A percentile compares a stretch with the other conserved stretches of the same genome.
phyloP scores from a whole-genome alignment of 441 rosid genomes.

The Dalechampia spathulata region DNA sequence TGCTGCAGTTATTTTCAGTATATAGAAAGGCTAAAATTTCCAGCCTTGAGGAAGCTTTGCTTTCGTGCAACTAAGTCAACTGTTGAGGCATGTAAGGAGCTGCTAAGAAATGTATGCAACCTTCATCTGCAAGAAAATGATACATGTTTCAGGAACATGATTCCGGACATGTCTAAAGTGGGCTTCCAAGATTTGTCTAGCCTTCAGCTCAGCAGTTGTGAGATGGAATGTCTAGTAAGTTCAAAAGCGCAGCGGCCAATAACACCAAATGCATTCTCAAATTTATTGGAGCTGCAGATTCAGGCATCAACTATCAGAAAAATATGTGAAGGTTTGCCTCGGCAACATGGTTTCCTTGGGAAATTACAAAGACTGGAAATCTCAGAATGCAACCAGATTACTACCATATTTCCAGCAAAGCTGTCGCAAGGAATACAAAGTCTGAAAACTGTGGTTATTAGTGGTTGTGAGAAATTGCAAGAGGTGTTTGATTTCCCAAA shows the following conservation, averaged over 20 bases:
- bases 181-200: slow-evolving; percentile 5
- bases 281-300: slow-evolving; percentile 4
- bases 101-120: slow-evolving; percentile 5
- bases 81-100: not conserved
- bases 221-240: slow-evolving; percentile 12
- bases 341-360: not conserved
- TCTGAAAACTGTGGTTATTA: not conserved
- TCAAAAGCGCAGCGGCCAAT: not conserved
- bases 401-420: not conserved
- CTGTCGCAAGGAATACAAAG: not conserved
- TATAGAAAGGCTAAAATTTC: not conserved
- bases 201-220: not conserved
- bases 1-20: not conserved
- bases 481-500: slow-evolving; percentile 5
- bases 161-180: not conserved
- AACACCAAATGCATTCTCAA: not conserved
- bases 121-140: not conserved
- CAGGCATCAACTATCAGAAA: not conserved
- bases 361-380: not conserved
- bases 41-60: not conserved
- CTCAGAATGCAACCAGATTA: not conserved
- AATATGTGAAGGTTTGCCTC: slow-evolving; percentile 7
- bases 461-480: not conserved
- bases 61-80: not conserved
- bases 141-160: not conserved